phyloP scores from a whole-genome alignment of 495 filamentous ascomycete species.

The Aspergillus affinis region DNA sequence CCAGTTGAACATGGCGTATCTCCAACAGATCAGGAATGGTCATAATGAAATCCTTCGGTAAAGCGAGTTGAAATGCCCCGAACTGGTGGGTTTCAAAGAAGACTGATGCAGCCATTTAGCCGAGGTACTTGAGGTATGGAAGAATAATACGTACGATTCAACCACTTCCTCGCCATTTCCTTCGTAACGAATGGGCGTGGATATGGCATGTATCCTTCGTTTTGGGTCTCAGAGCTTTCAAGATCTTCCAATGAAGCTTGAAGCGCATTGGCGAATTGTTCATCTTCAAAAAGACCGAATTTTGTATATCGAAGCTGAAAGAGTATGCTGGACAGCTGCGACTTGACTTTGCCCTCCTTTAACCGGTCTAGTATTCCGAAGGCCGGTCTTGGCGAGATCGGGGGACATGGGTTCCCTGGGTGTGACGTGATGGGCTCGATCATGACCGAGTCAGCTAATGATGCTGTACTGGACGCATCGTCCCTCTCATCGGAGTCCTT shows the following conservation, averaged over 20 bases:
- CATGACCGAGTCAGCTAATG: neutral
- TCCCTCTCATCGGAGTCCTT: neutral
- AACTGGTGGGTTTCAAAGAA: slow-evolving; percentile 20
- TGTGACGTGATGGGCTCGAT: no score
- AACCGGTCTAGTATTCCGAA: neutral
- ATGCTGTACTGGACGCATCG: slow-evolving; percentile 6
- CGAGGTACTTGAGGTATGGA: no score
- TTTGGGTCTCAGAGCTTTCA: no score
- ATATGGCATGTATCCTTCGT: neutral
- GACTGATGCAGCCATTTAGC: neutral
- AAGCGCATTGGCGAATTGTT: slow-evolving; percentile 12
- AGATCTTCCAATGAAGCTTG: neutral
- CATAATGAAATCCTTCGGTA: slow-evolving; percentile 17
- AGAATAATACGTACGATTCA: slow-evolving; percentile 1
- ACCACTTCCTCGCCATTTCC: slow-evolving; percentile 9
- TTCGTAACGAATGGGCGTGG: slow-evolving; percentile 6
- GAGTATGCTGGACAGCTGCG: slow-evolving; percentile 18
- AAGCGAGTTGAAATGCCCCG: slow-evolving; percentile 18
- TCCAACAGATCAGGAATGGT: slow-evolving; percentile 24
- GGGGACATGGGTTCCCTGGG: neutral
- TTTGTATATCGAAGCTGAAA: slow-evolving; percentile 12
- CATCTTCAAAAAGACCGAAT: slow-evolving; percentile 13
- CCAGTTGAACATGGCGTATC: slow-evolving; percentile 22
- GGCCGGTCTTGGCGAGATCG: neutral
- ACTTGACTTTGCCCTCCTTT: slow-evolving; percentile 10